Percentiles rank a stretch among this genome's conserved stretches.
Evolutionary conservation across 352 stramenopile species (phyloP).

Genomic region (Phytophthora tubulina): DNA sequence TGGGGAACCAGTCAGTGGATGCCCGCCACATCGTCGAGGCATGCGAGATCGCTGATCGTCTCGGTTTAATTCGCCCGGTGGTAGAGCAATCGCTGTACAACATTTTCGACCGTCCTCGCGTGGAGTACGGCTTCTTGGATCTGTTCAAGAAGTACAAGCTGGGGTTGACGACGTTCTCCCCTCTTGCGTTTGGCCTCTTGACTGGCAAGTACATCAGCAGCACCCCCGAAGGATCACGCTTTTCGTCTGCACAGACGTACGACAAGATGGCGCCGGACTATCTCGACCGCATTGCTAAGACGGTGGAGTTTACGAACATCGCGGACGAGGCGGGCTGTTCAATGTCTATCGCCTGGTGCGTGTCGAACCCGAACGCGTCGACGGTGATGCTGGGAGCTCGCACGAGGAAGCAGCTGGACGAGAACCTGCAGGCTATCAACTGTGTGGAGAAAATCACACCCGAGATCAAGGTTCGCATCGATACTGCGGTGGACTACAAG

Average conservation of each 20-base stretch:
- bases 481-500: conserved; percentile 53
- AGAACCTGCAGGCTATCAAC: conserved; percentile 56
- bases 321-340: conserved; percentile 46
- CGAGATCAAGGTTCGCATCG: conserved; percentile 62
- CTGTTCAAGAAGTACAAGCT: conserved; percentile 69
- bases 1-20: conserved; percentile 63
- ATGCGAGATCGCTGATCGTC: conserved; percentile 38
- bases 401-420: conserved; percentile 57
- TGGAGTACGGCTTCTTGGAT: conserved; percentile 64
- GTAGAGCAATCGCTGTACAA: conserved; percentile 75
- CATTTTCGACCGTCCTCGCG: conserved; percentile 66
- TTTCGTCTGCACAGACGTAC: conserved; percentile 39
- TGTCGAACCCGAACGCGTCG: conserved; percentile 58
- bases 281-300: conserved; percentile 36
- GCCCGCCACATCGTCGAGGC: conserved; percentile 60
- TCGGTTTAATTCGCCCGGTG: conserved; percentile 44
- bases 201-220: conserved; percentile 61
- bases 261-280: conserved; percentile 45
- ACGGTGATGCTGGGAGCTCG: conserved; percentile 65
- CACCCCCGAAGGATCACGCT: conserved; percentile 38
- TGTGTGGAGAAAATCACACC: conserved; percentile 60
- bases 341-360: conserved; percentile 43
- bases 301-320: conserved; percentile 50
- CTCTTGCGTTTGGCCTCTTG: conserved; percentile 54
- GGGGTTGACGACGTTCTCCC: conserved; percentile 61